These are phyloP conservation scores for Ilex aquifolium DNA, from an alignment of 257 asterid species.

Conservation along the genomic window DNA sequence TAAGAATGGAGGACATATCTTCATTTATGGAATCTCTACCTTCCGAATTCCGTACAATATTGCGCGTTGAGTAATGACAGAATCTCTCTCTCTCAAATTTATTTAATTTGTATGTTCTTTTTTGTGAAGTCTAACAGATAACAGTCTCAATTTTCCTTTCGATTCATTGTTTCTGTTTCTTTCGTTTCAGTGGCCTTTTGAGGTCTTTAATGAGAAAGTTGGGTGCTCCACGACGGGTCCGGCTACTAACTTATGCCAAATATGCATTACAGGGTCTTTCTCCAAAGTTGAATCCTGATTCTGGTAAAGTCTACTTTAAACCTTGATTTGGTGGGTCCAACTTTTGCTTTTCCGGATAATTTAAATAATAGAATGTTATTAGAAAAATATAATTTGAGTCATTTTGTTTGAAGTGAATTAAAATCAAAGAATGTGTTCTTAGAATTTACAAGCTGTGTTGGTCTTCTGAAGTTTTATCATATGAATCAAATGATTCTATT, in stretches of 20 bases:
- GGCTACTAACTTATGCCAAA: constrained; percentile 72
- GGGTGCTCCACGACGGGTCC: constrained; percentile 70
- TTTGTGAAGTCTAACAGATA: no score
- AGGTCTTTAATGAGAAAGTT: constrained; percentile 82
- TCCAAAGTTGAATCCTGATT: constrained; percentile 27
- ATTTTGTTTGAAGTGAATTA: not conserved
- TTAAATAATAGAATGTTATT: not conserved
- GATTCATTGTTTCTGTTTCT: not conserved
- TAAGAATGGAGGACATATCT: constrained; percentile 81
- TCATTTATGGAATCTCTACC: constrained; percentile 95
- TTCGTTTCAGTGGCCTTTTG: constrained; percentile 57
- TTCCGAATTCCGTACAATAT: constrained; percentile 65
- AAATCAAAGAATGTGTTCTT: not conserved
- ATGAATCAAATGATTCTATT: not conserved
- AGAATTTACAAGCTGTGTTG: not conserved
- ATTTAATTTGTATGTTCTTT: no score
- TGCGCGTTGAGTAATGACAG: constrained; percentile 70
- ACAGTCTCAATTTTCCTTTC: constrained; percentile 2
- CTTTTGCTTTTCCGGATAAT: not conserved
- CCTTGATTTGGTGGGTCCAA: not conserved
- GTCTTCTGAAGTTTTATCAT: not conserved
- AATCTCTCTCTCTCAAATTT: not conserved
- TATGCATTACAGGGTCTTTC: constrained; percentile 64
- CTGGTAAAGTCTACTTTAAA: constrained; percentile 32
- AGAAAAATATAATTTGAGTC: not conserved